Evolutionary conservation across 2,329 filamentous ascomycete genomes (phyloP).

Genomic region (Thelonectria discophora): DNA sequence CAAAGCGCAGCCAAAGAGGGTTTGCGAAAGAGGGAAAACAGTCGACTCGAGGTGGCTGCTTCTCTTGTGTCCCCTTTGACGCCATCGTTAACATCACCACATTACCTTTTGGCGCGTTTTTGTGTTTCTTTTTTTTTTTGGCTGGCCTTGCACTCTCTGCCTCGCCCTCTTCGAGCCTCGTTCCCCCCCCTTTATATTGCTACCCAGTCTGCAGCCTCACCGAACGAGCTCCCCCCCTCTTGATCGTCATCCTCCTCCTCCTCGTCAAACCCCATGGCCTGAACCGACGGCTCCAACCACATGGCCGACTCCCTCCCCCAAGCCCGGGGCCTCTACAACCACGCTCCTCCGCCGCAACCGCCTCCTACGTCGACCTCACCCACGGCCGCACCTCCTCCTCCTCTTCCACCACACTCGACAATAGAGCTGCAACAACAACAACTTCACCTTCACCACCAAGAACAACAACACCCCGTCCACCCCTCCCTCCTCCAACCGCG

Average conservation of each 20-base stretch:
- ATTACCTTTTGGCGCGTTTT: background rate
- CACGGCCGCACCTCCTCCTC: constrained; percentile 29
- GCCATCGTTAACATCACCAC: background rate
- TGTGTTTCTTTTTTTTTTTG: constrained; percentile 6
- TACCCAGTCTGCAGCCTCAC: too few relatives aligned
- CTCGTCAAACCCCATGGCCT: constrained; percentile 37
- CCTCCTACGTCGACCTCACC: background rate
- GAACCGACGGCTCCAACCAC: constrained; percentile 33
- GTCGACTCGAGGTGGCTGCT: too few relatives aligned
- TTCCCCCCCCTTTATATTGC: too few relatives aligned
- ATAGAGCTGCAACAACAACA: too few relatives aligned
- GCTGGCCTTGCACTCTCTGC: too few relatives aligned
- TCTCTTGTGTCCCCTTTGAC: background rate
- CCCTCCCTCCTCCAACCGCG: constrained; percentile 73
- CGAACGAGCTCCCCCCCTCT: too few relatives aligned
- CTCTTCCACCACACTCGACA: background rate
- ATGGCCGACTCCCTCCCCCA: constrained; percentile 41
- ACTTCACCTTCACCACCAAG: background rate
- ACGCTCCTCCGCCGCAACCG: constrained; percentile 29
- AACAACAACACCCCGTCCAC: constrained; percentile 30
- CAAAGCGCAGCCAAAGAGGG: too few relatives aligned
- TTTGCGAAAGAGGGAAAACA: too few relatives aligned
- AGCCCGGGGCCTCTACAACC: constrained; percentile 42
- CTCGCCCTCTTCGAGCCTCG: too few relatives aligned
- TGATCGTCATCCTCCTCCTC: constrained; percentile 7